Base-by-base conservation (phyloP, 2,329 filamentous ascomycete genomes). In the Paraconiothyrium brasiliense region DNA sequence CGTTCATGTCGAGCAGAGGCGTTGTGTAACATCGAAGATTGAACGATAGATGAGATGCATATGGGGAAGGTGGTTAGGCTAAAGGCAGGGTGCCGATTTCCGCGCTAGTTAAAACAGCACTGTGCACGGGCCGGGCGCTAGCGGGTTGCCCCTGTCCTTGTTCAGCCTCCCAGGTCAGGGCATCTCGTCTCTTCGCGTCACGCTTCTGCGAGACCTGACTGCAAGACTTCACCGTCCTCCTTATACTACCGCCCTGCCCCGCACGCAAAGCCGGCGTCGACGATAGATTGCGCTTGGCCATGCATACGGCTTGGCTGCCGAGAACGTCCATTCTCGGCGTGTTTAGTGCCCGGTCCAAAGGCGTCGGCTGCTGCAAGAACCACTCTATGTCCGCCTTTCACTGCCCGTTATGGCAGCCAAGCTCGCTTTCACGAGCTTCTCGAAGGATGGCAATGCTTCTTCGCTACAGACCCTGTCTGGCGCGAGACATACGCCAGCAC, bases 1-100 rank as follows among this genome's bases (percentile, higher is more conserved):
- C 57, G 52, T 57, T 69, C 62, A 71, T 72, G 62, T 71, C 66
- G 66, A 61, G 57, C 50, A 54, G 54, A 46, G 59, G 61, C 62
- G 60, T 64, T 61, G 64, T 66, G 63, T 61, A 52, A 65, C 67
- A 60, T 55, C 59, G 48, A 55, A 22, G 39, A 59, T 73, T 73
- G 70, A 69, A 8, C 58, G 68, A 75, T 73, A 20, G 20, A 76
- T 75, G 71, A 71, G 71, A 60, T 58, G 61, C 51, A 62, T 64
- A 66, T 68, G 61, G 68, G 67, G 58, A 68, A 65, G 55, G 60
- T 57, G 51, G 73, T 71, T 66, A 76, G 73, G 74, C 72, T 76
- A 74, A 75, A 75, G 52, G 54, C 55, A 57, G 54, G 57, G 56
- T 61, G 60, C 65, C 61, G 69, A 61, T 47, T 43, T 50, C 62